These are phyloP conservation scores for Limnanthes douglasii DNA, from an alignment of 345 rosid species.

Conservation along the genomic window DNA sequence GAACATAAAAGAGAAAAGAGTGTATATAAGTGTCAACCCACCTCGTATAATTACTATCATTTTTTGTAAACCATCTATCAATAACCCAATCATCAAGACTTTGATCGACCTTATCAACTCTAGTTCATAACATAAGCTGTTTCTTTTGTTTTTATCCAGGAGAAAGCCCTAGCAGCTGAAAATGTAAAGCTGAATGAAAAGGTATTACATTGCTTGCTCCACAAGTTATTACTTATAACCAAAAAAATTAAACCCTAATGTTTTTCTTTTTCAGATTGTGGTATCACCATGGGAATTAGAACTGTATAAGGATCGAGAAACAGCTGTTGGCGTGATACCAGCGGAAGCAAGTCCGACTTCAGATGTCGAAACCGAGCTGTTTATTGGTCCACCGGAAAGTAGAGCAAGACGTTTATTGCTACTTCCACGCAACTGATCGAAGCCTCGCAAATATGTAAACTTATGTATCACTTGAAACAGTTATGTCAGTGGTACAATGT, in stretches of 20 bases:
- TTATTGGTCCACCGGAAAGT: slow-evolving; percentile 71
- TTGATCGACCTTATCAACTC: too few relatives aligned
- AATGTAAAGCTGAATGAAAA: slow-evolving; percentile 35
- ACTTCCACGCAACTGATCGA: background rate
- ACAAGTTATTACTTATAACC: background rate
- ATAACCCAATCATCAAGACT: too few relatives aligned
- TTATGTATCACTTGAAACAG: too few relatives aligned
- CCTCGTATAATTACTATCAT: too few relatives aligned
- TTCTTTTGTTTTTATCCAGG: slow-evolving; percentile 22
- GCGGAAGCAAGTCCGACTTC: slow-evolving; percentile 42
- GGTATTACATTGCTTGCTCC: too few relatives aligned
- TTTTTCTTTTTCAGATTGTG: slow-evolving; percentile 23
- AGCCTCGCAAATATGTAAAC: background rate
- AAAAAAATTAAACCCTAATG: background rate
- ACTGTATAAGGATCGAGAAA: slow-evolving; percentile 11
- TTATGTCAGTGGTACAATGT: too few relatives aligned
- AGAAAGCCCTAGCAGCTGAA: slow-evolving; percentile 38
- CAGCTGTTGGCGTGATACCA: slow-evolving; percentile 6
- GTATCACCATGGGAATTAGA: slow-evolving; percentile 8
- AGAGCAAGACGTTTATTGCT: slow-evolving; percentile 12
- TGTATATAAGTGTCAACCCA: too few relatives aligned
- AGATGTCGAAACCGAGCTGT: slow-evolving; percentile 75
- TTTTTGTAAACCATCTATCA: too few relatives aligned
- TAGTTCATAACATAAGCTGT: background rate
- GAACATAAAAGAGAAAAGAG: too few relatives aligned